phyloP scores from a whole-genome alignment of 2,329 filamentous ascomycete species.

The Zasmidium citrigriseum region DNA sequence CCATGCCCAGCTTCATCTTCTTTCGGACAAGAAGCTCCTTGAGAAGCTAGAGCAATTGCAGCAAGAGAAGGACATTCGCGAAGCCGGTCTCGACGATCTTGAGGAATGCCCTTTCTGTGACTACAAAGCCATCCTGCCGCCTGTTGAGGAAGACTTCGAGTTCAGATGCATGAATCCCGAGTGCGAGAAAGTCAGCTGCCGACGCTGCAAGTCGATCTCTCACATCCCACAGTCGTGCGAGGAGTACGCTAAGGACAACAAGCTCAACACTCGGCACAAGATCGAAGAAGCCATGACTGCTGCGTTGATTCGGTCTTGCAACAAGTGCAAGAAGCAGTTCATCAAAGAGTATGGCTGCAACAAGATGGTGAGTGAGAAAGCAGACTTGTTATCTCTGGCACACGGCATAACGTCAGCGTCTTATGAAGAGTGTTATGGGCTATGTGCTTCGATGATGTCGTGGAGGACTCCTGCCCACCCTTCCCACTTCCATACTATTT shows the following conservation, averaged over 20 bases:
- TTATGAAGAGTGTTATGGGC: no score
- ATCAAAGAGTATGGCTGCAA: conserved; percentile 81
- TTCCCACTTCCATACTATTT: no score
- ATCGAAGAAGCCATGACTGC: conserved; percentile 85
- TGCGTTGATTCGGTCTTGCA: conserved; percentile 76
- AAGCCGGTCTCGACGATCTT: conserved; percentile 70
- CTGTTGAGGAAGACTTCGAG: conserved; percentile 67
- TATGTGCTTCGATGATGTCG: no score
- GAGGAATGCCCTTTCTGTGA: conserved; percentile 80
- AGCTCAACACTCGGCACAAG: conserved; percentile 61
- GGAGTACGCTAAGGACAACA: conserved; percentile 62
- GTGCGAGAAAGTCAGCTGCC: conserved; percentile 58
- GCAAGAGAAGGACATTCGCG: conserved; percentile 67
- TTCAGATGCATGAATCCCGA: conserved; percentile 70
- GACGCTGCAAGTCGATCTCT: conserved; percentile 65
- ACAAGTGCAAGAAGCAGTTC: conserved; percentile 70
- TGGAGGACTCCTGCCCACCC: no score
- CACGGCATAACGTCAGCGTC: no score
- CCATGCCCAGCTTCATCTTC: conserved; percentile 54
- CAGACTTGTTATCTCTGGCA: no score
- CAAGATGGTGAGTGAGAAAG: conserved; percentile 63
- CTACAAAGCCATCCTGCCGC: conserved; percentile 72
- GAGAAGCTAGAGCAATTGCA: conserved; percentile 70
- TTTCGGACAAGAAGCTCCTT: conserved; percentile 60
- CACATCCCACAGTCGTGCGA: conserved; percentile 74